Evolutionary conservation across 2,329 filamentous ascomycete species (phyloP), one percentile per base, ranked within the genome.

Genomic region (Neofusicoccum sp.): DNA sequence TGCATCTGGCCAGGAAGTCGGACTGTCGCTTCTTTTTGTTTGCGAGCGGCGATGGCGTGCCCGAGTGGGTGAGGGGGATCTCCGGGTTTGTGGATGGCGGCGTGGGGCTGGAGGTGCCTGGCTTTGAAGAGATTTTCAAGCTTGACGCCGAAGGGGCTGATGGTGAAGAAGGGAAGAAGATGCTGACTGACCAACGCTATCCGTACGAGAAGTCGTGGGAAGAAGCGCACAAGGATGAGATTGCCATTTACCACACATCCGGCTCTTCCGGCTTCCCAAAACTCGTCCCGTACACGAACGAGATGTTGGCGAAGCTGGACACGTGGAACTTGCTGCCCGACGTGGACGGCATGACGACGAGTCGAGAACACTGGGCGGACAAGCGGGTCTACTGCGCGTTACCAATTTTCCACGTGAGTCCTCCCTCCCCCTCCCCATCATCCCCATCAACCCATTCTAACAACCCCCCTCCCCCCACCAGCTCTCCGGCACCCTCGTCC

Each of bases 171-270:
- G 33, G 6, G 56, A 39, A 22, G 62, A 44, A 39, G 28, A 8
- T 33, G 56, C n/a, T n/a, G 29, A 48, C 61, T 58, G 31, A 33
- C 61, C 29, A 60, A 12, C 59, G 56, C 11, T 74, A 71, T 59
- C 61, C 67, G 8, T 71, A 61, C 33, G 58, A 54, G 3, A 69
- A 66, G 47, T 62, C 67, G 1, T 70, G 61, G 39, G 60, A 68
- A 4, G 67, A 73, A 12, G 66, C 58, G 0, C 68, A 71, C 44
- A 59, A 73, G 22, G 64, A 71, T 6, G 60, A 63, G 3, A 59
- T 64, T 2, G 61, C 71, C 9, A 72, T 76, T 7, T 72, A 76
- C 33, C 76, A 77, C 62, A 77, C 74, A 16, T 77, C 75, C n/a
- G 75, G 75, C 29, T 74, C 74, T 31, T 34, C 29, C 36, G 66